Percentiles rank a stretch among this genome's conserved stretches.
These are phyloP conservation scores for Vanrija sp. DNA, from an alignment of 1,284 basidiomycete genomes.

Conservation along the genomic window DNA sequence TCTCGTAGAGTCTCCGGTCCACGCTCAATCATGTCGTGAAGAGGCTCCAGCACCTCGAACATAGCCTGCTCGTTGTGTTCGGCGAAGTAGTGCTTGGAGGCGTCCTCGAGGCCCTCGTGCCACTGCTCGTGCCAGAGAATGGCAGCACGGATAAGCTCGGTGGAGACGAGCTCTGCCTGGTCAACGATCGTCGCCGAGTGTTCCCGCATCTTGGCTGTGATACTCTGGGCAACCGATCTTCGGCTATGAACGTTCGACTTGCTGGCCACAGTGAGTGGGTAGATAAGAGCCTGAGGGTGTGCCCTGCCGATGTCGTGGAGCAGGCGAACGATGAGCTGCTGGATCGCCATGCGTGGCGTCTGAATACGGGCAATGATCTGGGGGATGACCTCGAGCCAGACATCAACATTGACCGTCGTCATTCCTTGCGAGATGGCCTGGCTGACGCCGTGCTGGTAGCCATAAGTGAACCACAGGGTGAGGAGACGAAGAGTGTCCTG, in stretches of 20 bases:
- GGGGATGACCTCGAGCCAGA: constrained; percentile 98
- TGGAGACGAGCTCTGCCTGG: constrained; percentile 87
- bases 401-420: constrained; percentile 87
- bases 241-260: constrained; percentile 86
- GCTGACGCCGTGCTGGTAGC: constrained; percentile 84
- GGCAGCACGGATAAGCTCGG: constrained; percentile 94
- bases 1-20: constrained; percentile 92
- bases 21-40: constrained; percentile 89
- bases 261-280: constrained; percentile 95
- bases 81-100: constrained; percentile 93
- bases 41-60: constrained; percentile 89
- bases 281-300: constrained; percentile 96
- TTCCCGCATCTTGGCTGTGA: constrained; percentile 92
- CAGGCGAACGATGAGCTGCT: constrained; percentile 83
- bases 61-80: constrained; percentile 99
- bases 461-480: constrained; percentile 98
- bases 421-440: constrained; percentile 87
- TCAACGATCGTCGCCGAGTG: constrained; percentile 86
- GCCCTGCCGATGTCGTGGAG: constrained; percentile 91
- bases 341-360: constrained; percentile 82
- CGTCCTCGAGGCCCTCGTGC: constrained; percentile 98
- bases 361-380: constrained; percentile 99
- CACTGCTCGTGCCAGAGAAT: constrained; percentile 99
- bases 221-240: constrained; percentile 75
- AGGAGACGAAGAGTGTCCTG: constrained; percentile 93